Base-by-base conservation (phyloP, 2,329 filamentous ascomycete species). In the Colletotrichum lindemuthianum region DNA sequence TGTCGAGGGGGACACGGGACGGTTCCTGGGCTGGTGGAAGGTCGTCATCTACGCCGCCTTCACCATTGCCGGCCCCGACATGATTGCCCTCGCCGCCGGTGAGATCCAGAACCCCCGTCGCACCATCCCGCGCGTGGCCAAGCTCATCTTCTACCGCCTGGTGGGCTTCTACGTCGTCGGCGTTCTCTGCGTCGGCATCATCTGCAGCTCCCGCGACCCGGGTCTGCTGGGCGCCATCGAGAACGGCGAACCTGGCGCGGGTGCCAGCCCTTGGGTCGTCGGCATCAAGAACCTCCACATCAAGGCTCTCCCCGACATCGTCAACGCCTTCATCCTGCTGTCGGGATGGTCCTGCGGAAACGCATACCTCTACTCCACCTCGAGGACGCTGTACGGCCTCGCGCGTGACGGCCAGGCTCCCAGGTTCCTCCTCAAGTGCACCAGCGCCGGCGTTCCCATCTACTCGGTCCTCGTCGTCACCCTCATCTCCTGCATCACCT, bases 131-230 rank as follows among this genome's bases (percentile, higher is more conserved):
- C 84, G 84, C 63, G 90, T 90, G 1, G 92, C 86, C 78, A 92
- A 91, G 68, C 87, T 88, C 49, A 88, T 92, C 39, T 92, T 92
- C 76, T 92, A 90, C 75, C 88, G 91, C 52, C 80, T 93, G 37
- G 89, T 88, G 0, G 77, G 84, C 2, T 92, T 93, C 77, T 92
- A 92, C 76, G 83, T 92, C n/a, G 80, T 92, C 63, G 84, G 88
- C 60, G 86, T 84, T 10, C 78, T 90, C 3, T 81, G 79, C 43
- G 82, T 88, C 15, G 86, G 86, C 7, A 86, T 88, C 63, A 71
- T 88, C 63, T 82, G 89, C 67, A 79, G 87, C 13, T 85, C 86
- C 71, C 81, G 88, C 56, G 86, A 89, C 68, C 71, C 79, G 1
- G 81, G 82, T 16, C 76, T 90, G 68, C 79, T 74, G 9, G 81